These are phyloP conservation scores for Lasiosphaeria hispida DNA, from an alignment of 495 filamentous ascomycete genomes.

Conservation along the genomic window DNA sequence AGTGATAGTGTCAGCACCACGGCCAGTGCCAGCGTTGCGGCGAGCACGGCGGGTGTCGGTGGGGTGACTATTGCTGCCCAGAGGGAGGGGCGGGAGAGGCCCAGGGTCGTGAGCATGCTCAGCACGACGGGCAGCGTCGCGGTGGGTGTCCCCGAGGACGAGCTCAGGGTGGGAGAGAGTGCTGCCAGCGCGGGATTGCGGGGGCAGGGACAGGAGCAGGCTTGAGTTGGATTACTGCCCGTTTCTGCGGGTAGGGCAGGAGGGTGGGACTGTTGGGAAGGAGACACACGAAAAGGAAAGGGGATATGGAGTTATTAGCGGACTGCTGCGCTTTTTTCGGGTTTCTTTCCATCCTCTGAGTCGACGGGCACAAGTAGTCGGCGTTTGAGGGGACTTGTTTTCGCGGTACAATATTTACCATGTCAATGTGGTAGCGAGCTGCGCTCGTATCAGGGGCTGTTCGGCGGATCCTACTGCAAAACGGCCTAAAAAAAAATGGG, in stretches of 20 bases:
- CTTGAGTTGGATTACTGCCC: not conserved
- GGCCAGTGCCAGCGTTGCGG: conserved; percentile 42
- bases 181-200: conserved; percentile 47
- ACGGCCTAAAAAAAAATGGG: too few species aligned
- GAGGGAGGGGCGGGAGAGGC: conserved; percentile 30
- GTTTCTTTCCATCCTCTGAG: too few species aligned
- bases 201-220: conserved; percentile 1
- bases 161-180: conserved; percentile 55
- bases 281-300: too few species aligned
- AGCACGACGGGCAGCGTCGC: conserved; percentile 38
- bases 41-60: conserved; percentile 24
- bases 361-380: too few species aligned
- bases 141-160: conserved; percentile 48
- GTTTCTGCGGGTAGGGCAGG: not conserved
- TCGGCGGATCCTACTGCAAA: too few species aligned
- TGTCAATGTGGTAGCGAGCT: too few species aligned
- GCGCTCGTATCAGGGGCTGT: too few species aligned
- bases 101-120: conserved; percentile 33
- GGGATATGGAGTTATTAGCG: too few species aligned
- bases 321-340: too few species aligned
- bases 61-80: conserved; percentile 33
- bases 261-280: too few species aligned
- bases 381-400: too few species aligned
- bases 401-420: too few species aligned
- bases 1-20: conserved; percentile 44